These are phyloP conservation scores for Apiospora malaysiana DNA, from an alignment of 2,329 filamentous ascomycete genomes.

Conservation along the genomic window DNA sequence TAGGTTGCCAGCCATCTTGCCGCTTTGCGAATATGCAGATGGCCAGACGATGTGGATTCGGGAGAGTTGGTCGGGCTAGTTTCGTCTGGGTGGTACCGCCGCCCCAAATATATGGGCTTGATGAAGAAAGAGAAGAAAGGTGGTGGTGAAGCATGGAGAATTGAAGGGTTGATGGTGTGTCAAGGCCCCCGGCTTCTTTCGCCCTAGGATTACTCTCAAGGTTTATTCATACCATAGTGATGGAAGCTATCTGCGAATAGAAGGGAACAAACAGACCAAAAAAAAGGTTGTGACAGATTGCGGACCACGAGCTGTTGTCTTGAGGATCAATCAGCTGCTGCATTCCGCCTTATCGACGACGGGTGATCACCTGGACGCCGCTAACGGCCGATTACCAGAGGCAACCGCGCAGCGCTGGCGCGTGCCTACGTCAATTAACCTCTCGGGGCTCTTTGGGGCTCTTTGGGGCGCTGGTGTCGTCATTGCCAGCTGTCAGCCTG, in stretches of 20 bases:
- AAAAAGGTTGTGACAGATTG: slow-evolving; percentile 1
- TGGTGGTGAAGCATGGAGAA: neutral
- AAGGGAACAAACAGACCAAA: neutral
- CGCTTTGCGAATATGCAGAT: neutral
- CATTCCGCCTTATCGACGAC: slow-evolving; percentile 8
- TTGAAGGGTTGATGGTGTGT: slow-evolving; percentile 14
- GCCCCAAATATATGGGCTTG: neutral
- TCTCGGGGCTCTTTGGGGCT: neutral
- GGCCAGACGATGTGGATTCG: neutral
- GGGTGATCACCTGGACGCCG: slow-evolving; percentile 22
- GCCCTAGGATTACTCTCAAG: neutral
- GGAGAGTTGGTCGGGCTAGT: neutral
- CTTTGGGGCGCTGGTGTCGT: slow-evolving; percentile 7
- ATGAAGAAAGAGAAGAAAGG: neutral
- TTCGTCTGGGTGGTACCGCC: neutral
- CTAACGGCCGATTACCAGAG: slow-evolving; percentile 10
- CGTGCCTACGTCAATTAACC: slow-evolving; percentile 16
- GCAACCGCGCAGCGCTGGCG: slow-evolving; percentile 25
- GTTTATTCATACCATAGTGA: slow-evolving; percentile 10
- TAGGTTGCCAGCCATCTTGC: slow-evolving; percentile 53
- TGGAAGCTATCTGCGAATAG: neutral
- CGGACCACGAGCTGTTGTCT: slow-evolving; percentile 18
- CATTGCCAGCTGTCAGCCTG: slow-evolving; percentile 12
- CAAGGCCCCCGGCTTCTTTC: slow-evolving; percentile 12
- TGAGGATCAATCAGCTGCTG: slow-evolving; percentile 23